Base-by-base conservation (phyloP, 148 eudicot species). In the Persicaria maculosa region DNA sequence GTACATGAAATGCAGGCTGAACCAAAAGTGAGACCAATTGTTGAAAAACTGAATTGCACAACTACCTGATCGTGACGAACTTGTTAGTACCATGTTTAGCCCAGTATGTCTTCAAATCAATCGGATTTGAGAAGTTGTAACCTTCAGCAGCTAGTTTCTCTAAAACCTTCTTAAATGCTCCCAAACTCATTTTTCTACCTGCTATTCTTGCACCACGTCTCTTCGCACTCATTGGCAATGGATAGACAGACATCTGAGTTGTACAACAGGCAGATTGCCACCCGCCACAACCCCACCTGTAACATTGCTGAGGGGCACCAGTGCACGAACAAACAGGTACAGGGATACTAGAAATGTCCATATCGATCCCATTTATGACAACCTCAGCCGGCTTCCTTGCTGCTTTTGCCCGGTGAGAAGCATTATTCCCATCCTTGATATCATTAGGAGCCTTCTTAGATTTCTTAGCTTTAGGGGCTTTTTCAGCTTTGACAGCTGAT, bases 1-100 rank as follows among this genome's bases (percentile, higher is more conserved):
- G 86, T 83, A 83, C 86, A 83, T 79, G 84, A 74, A 75, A 73
- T 78, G 79, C 86, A 78, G 84, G 83, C 79, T 68, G 77, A 78
- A 80, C 57, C 74, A 76, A 64, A 64, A 47, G 75, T 10, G 78
- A 74, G 72, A 78, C 82, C 81, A 71, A 45, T 54, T 76, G 81
- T 73, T 74, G 78, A 83, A 74, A 59, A 74, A 59, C 81, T 55
- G 75, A 61, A 75, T 69, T 10, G 52, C 19, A 74, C 71, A 75
- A 65, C 77, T 75, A 47, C 78, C 78, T 50, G 78, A 75, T 75
- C 16, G 78, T 75, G 46, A 75, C 78, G 19, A 75, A 75, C 62
- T 75, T 75, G 73, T 75, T 75, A 61, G 78, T 75, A 19, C 78
- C 78, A 44, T 75, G 78, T 40, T 75, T 75, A 15, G 78, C 78